Conservation (phyloP, 345 rosid species). For the Cardamine occulta region DNA sequence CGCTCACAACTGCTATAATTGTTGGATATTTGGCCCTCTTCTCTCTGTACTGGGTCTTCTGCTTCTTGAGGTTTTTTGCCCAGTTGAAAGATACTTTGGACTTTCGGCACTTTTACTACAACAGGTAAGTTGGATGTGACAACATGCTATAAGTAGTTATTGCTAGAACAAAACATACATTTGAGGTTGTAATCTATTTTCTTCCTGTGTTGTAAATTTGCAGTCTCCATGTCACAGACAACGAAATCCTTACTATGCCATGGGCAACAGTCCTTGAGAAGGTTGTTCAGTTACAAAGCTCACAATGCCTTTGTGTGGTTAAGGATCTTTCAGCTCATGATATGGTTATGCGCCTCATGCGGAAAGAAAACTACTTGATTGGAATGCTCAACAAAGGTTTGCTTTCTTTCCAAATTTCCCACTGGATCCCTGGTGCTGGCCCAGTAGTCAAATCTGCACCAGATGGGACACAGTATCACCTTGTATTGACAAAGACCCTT, state of each 20-base stretch:
- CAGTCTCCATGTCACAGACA: constrained; percentile 92
- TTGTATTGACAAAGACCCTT: constrained; percentile 87
- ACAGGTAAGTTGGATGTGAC: constrained; percentile 56
- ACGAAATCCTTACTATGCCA: constrained; percentile 89
- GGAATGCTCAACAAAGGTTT: constrained; percentile 98
- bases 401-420: constrained; percentile 81
- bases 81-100: constrained; percentile 85
- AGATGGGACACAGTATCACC: constrained; percentile 57
- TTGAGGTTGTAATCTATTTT: constrained; percentile 5
- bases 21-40: constrained; percentile 89
- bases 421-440: constrained; percentile 96
- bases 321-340: constrained; percentile 99
- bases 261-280: constrained; percentile 93
- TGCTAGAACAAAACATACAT: not conserved
- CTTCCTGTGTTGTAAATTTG: constrained; percentile 41
- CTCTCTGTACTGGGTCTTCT: constrained; percentile 84
- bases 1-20: constrained; percentile 76
- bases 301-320: constrained; percentile 84
- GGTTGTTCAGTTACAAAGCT: constrained; percentile 81
- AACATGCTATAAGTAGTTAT: constrained; percentile 15
- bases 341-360: constrained; percentile 91
- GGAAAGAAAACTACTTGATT: constrained; percentile 97
- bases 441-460: constrained; percentile 66
- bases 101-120: constrained; percentile 78
- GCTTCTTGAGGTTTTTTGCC: constrained; percentile 89